These are phyloP conservation scores for Tricholoma saponaceum DNA, from an alignment of 768 basidiomycete genomes.

Conservation along the genomic window DNA sequence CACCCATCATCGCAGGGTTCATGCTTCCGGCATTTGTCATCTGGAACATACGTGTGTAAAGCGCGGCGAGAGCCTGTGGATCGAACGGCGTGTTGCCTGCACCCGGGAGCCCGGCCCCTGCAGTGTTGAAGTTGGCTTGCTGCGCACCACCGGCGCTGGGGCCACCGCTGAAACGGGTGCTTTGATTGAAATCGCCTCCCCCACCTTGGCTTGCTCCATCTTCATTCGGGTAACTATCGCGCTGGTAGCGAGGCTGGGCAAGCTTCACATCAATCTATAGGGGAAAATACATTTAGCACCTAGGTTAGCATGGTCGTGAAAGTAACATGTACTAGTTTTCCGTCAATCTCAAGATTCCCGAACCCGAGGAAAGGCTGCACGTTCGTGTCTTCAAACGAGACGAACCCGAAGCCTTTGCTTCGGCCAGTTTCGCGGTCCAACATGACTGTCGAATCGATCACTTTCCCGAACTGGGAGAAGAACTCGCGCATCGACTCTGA, in stretches of 20 bases:
- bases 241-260: slow-evolving; percentile 86
- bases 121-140: slow-evolving; percentile 37
- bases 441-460: slow-evolving; percentile 99
- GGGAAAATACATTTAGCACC: background rate
- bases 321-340: slow-evolving; percentile 71
- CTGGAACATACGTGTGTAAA: slow-evolving; percentile 95
- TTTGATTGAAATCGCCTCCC: slow-evolving; percentile 18
- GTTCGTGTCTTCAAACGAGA: slow-evolving; percentile 90
- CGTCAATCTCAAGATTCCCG: slow-evolving; percentile 89
- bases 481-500: slow-evolving; percentile 91
- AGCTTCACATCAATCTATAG: slow-evolving; percentile 93
- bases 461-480: slow-evolving; percentile 91
- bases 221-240: slow-evolving; percentile 56
- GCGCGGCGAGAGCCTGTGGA: slow-evolving; percentile 85
- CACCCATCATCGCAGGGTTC: slow-evolving; percentile 54
- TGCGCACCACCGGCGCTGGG: slow-evolving; percentile 26
- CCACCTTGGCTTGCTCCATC: slow-evolving; percentile 32
- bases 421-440: slow-evolving; percentile 92
- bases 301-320: background rate
- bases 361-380: slow-evolving; percentile 87
- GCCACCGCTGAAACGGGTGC: slow-evolving; percentile 15
- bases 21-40: slow-evolving; percentile 56
- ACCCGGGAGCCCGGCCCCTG: slow-evolving; percentile 21
- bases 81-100: slow-evolving; percentile 72
- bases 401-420: slow-evolving; percentile 97